Evolutionary conservation across 345 rosid genomes (phyloP).

Genomic region (Physaria fendleri): DNA sequence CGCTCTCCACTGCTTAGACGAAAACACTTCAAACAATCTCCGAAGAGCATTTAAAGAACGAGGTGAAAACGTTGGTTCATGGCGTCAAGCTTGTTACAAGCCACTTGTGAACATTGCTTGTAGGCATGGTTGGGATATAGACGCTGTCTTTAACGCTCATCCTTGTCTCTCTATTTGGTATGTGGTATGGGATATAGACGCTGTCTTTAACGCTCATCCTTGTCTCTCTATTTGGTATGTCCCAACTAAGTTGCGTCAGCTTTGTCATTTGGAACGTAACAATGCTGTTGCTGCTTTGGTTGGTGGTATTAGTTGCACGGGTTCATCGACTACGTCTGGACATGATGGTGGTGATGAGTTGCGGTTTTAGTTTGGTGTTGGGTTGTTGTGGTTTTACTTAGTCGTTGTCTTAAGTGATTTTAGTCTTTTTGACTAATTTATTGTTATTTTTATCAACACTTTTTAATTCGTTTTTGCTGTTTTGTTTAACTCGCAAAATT

Average conservation of each 20-base stretch:
- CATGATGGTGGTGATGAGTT: constrained; percentile 7
- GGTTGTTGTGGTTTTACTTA: too few species aligned
- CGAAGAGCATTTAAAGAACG: constrained; percentile 81
- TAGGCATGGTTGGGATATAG: constrained; percentile 93
- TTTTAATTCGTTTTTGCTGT: too few species aligned
- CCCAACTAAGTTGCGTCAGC: constrained; percentile 93
- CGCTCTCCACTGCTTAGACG: constrained; percentile 89
- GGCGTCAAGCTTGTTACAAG: constrained; percentile 96
- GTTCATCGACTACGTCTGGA: constrained; percentile 22
- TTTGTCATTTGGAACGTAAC: constrained; percentile 75
- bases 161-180: constrained; percentile 96
- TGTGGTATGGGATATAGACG: constrained; percentile 99
- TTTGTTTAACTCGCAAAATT: too few species aligned
- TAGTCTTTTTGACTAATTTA: neutral
- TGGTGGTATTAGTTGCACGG: constrained; percentile 23
- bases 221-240: constrained; percentile 95
- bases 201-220: constrained; percentile 79
- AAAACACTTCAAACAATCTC: constrained; percentile 69
- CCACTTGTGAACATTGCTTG: constrained; percentile 83
- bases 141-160: constrained; percentile 77
- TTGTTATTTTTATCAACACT: too few species aligned
- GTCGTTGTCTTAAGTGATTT: too few species aligned
- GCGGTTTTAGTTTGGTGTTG: constrained; percentile 8
- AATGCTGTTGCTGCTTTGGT: constrained; percentile 44
- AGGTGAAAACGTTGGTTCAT: constrained; percentile 92